These are phyloP conservation scores for Mediolabrus comicus DNA, from an alignment of 108 stramenopile species.

Conservation along the genomic window DNA sequence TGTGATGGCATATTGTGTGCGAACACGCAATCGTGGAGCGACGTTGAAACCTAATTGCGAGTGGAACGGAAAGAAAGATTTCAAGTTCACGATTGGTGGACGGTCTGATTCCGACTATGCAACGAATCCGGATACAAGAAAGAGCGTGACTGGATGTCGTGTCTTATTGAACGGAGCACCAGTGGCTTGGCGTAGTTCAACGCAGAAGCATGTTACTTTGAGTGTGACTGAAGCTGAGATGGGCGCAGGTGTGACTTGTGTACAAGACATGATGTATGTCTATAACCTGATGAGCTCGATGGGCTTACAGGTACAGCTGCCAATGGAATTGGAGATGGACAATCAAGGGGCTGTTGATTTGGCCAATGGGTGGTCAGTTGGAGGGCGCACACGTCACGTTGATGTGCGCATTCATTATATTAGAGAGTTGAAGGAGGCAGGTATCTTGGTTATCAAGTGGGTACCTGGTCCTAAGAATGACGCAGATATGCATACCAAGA, in stretches of 20 bases:
- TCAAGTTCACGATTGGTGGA: constrained; percentile 17
- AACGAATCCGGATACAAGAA: background rate
- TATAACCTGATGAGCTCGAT: background rate
- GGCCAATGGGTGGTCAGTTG: constrained; percentile 22
- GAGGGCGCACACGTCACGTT: constrained; percentile 10
- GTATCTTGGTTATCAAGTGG: background rate
- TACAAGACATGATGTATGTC: constrained; percentile 13
- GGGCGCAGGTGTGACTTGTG: background rate
- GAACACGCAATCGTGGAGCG: constrained; percentile 7
- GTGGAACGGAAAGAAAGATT: constrained; percentile 23
- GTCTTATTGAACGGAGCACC: constrained; percentile 2
- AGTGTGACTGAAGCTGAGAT: constrained; percentile 12
- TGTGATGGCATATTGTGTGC: constrained; percentile 24
- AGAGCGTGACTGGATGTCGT: constrained; percentile 7
- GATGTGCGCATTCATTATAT: constrained; percentile 2
- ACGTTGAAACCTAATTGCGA: constrained; percentile 10
- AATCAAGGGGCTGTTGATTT: constrained; percentile 20
- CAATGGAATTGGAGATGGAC: constrained; percentile 22
- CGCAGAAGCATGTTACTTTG: constrained; percentile 2
- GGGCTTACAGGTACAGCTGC: constrained; percentile 9
- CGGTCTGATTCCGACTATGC: constrained; percentile 31
- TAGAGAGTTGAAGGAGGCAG: constrained; percentile 14
- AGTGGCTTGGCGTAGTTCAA: constrained; percentile 1
- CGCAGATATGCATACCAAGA: constrained; percentile 20
- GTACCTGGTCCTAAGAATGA: constrained; percentile 8